These are phyloP conservation scores for Kingdonia uniflora DNA, from an alignment of 164 flowering plant genomes.

Conservation along the genomic window DNA sequence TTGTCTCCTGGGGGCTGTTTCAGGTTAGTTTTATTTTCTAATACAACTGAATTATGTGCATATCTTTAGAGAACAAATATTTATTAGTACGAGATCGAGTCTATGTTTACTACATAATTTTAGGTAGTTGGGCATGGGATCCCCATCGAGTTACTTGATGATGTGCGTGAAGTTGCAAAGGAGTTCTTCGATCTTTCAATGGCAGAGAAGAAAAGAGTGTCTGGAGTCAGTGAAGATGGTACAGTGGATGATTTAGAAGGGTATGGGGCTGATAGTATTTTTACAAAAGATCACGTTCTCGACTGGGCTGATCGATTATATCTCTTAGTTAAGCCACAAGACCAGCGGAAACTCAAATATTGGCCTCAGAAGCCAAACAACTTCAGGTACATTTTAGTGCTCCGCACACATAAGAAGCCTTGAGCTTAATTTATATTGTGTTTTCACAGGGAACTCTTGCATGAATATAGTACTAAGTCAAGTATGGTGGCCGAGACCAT, in stretches of 20 bases:
- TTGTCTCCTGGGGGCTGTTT: neutral
- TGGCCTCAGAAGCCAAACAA: constrained; percentile 10
- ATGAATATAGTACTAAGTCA: constrained; percentile 18
- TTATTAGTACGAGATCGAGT: too few species aligned
- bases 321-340: constrained; percentile 5
- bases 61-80: too few species aligned
- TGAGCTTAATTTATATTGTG: neutral
- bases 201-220: constrained; percentile 25
- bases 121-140: constrained; percentile 29
- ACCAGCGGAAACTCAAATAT: neutral
- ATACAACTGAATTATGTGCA: too few species aligned
- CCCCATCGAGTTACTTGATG: constrained; percentile 16
- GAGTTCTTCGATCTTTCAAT: constrained; percentile 24
- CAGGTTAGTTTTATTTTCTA: neutral
- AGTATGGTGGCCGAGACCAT: constrained; percentile 7
- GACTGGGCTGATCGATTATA: constrained; percentile 9
- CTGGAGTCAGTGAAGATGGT: constrained; percentile 11
- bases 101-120: neutral
- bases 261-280: constrained; percentile 6
- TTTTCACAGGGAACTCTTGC: constrained; percentile 4
- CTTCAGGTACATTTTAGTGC: constrained; percentile 6
- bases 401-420: too few species aligned
- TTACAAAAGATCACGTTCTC: constrained; percentile 6
- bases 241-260: constrained; percentile 3
- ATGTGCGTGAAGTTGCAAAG: constrained; percentile 14